A percentile compares a stretch with the other conserved stretches of the same genome.
phyloP scores from a whole-genome alignment of 805 yeast species.

The Nakazawaea holstii region DNA sequence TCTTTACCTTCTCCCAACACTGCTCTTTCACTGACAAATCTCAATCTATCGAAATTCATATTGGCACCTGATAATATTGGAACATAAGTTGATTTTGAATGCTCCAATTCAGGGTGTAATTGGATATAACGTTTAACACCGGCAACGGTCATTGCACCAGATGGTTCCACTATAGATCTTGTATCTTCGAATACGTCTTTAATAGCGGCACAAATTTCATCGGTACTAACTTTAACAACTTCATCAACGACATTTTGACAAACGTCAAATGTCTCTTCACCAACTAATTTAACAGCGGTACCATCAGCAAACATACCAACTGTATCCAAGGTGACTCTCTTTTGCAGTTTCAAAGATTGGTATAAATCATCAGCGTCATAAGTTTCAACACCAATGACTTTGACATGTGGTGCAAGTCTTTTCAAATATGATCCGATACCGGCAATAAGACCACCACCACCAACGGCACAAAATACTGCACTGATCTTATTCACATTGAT shows the following conservation, averaged over 20 bases:
- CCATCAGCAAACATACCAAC: constrained; percentile 99
- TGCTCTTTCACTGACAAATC: constrained; percentile 96
- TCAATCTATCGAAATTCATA: constrained; percentile 93
- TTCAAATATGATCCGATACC: constrained; percentile 89
- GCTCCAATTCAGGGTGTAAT: constrained; percentile 65
- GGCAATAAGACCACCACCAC: constrained; percentile 95
- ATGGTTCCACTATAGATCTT: constrained; percentile 89
- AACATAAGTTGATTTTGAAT: constrained; percentile 63
- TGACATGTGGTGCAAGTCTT: constrained; percentile 96
- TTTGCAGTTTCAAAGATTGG: constrained; percentile 54
- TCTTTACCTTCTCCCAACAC: constrained; percentile 98
- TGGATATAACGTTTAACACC: constrained; percentile 83
- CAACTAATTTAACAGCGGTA: constrained; percentile 87
- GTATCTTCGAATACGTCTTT: constrained; percentile 97
- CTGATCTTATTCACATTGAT: constrained; percentile 66
- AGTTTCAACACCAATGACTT: constrained; percentile 93
- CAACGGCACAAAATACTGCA: constrained; percentile 90
- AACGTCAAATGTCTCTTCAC: constrained; percentile 87
- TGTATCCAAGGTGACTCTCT: constrained; percentile 50
- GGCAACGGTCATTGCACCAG: constrained; percentile 96
- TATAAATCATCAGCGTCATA: constrained; percentile 91
- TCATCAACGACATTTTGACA: constrained; percentile 80
- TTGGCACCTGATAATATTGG: constrained; percentile 95
- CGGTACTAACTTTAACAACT: constrained; percentile 78
- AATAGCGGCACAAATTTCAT: constrained; percentile 93